Evolutionary conservation across 495 filamentous ascomycete species (phyloP), one percentile per base, ranked within the genome.

Genomic region (Penicillium daleae): DNA sequence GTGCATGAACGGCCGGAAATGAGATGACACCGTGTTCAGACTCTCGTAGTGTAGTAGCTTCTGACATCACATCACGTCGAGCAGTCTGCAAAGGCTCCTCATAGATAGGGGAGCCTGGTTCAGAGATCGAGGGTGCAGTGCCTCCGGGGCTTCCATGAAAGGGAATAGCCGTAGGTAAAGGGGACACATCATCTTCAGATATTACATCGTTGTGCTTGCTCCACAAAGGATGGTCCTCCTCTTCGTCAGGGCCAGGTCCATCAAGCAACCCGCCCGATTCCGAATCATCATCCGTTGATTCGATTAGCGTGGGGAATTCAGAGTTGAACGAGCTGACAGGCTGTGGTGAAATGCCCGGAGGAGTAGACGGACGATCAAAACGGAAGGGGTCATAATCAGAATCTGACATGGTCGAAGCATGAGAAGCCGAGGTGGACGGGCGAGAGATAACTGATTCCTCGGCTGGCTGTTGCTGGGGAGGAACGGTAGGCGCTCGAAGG

Each of bases 321-420:
- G 65, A 61, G 35, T 71, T 57, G 13, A 66, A 62, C n/a, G 67
- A 70, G 10, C 64, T 66, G 13, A 53, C 51, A 17, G 66, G 68
- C 26, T 63, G 65, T 5, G 62, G 10, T 13, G 56, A 17, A 37
- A 37, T 32, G 4, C 61, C 74, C 3, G 64, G 62, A 0, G 76
- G 72, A 3, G 74, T 74, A 8, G 62, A 59, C 17, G 77, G 74
- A 9, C 77, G 76, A 44, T 80, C 79, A 55, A 80, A 78, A 0
- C 77, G 74, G 71, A 82, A 82, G 2, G 78, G 79, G 59, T 82
- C 79, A 48, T 80, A 80, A 49, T 80, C 79, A 2, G 72, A 71
- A 13, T 78, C 77, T 0, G 78, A 80, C 62, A 65, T 73, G 0
- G 59, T 76, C 2, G 74, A 79, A 8, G 63, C 57, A 24, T 66